Evolutionary conservation across 768 basidiomycete species (phyloP).

Genomic region (Phanerochaete sordida): DNA sequence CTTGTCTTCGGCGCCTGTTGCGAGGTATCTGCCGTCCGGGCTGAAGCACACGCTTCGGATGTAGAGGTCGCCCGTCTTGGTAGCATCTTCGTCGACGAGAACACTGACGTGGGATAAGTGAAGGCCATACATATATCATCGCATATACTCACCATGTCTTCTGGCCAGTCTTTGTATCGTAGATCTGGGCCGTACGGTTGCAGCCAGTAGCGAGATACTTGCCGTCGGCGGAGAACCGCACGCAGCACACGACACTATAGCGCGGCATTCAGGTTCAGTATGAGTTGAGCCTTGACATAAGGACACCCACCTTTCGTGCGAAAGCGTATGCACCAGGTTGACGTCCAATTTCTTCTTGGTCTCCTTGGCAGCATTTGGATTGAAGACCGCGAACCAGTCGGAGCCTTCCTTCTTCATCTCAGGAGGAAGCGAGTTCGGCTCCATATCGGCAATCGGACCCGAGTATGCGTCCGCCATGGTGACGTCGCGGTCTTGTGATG

Average conservation of each 20-base stretch:
- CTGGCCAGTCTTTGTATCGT: conserved; percentile 81
- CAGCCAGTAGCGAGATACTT: conserved; percentile 93
- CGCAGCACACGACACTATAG: conserved; percentile 78
- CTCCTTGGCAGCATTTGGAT: conserved; percentile 47
- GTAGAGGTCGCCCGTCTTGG: conserved; percentile 79
- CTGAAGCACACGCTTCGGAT: conserved; percentile 83
- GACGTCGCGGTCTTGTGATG: conserved; percentile 1
- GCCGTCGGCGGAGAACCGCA: conserved; percentile 92
- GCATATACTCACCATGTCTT: conserved; percentile 88
- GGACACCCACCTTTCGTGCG: conserved; percentile 74
- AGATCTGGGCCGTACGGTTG: conserved; percentile 94
- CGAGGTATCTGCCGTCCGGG: conserved; percentile 67
- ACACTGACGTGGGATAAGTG: conserved; percentile 42
- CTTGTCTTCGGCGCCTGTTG: conserved; percentile 87
- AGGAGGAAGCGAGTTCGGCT: conserved; percentile 42
- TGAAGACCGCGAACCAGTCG: conserved; percentile 91
- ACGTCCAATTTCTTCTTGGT: conserved; percentile 71
- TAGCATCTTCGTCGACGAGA: conserved; percentile 71
- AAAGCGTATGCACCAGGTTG: conserved; percentile 76
- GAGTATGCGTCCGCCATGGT: conserved; percentile 9
- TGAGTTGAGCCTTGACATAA: not conserved
- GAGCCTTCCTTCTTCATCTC: conserved; percentile 69
- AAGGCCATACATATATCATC: conserved; percentile 21
- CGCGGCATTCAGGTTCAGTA: not conserved
- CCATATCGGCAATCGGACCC: conserved; percentile 20